Evolutionary conservation across 2,329 filamentous ascomycete species (phyloP).

Genomic region (Hypoxylon sp.): DNA sequence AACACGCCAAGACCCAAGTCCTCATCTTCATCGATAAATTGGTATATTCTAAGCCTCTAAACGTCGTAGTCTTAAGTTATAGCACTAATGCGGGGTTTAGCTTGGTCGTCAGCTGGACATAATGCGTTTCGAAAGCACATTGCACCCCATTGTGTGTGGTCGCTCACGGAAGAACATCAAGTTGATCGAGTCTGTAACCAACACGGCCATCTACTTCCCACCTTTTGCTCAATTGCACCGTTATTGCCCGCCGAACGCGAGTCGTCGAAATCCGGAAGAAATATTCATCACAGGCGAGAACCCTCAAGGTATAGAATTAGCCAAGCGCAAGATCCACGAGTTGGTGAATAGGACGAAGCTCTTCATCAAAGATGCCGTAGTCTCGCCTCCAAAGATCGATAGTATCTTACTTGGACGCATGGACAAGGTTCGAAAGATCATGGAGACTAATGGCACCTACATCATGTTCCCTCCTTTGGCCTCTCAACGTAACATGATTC

Average conservation of each 20-base stretch:
- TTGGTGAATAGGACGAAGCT: constrained; percentile 83
- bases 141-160: constrained; percentile 93
- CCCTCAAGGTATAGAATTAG: constrained; percentile 84
- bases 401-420: constrained; percentile 90
- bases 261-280: constrained; percentile 85
- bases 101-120: constrained; percentile 50
- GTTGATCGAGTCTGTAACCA: constrained; percentile 93
- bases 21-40: constrained; percentile 97
- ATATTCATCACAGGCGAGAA: constrained; percentile 96
- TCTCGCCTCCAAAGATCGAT: constrained; percentile 93
- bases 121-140: constrained; percentile 58
- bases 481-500: constrained; percentile 84
- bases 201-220: constrained; percentile 98
- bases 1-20: constrained; percentile 96
- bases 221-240: constrained; percentile 92
- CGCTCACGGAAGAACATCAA: constrained; percentile 98
- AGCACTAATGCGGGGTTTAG: constrained; percentile 45
- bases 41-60: constrained; percentile 62
- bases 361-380: constrained; percentile 90
- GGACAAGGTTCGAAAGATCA: constrained; percentile 97
- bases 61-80: not conserved
- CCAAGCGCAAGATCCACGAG: constrained; percentile 92
- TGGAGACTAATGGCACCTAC: constrained; percentile 95
- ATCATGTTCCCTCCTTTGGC: constrained; percentile 92
- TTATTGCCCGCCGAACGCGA: constrained; percentile 86